phyloP scores from a whole-genome alignment of 2,329 filamentous ascomycete genomes.

The Pyrenochaeta sp. region DNA sequence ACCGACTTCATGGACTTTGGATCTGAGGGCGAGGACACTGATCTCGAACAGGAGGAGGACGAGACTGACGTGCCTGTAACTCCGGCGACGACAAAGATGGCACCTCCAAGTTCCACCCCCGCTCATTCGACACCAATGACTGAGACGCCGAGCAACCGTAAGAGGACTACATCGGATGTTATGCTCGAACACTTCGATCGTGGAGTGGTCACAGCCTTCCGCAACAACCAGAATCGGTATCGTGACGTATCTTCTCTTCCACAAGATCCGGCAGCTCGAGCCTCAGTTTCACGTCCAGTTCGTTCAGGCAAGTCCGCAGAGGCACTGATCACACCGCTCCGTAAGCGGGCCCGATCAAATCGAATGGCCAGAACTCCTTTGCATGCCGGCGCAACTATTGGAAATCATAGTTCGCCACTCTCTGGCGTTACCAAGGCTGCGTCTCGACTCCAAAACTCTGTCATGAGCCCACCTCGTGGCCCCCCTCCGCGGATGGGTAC shows the following conservation, averaged over 20 bases:
- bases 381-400: constrained; percentile 20
- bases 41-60: constrained; percentile 47
- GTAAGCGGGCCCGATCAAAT: constrained; percentile 45
- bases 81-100: constrained; percentile 43
- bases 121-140: constrained; percentile 32
- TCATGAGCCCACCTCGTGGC: constrained; percentile 36
- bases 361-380: constrained; percentile 35
- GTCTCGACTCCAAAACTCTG: constrained; percentile 35
- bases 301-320: constrained; percentile 51
- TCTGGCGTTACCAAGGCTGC: constrained; percentile 41
- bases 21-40: constrained; percentile 44
- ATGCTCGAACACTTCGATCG: constrained; percentile 59
- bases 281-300: constrained; percentile 47
- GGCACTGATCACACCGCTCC: constrained; percentile 49
- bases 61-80: constrained; percentile 48
- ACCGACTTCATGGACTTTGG: constrained; percentile 51
- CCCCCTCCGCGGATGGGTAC: constrained; percentile 46
- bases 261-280: constrained; percentile 46
- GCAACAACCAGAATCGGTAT: constrained; percentile 51
- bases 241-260: constrained; percentile 49
- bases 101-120: constrained; percentile 41
- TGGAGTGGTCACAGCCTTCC: constrained; percentile 55
- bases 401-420: constrained; percentile 36
- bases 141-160: constrained; percentile 36
- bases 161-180: constrained; percentile 42